These are phyloP conservation scores for Phytopythium mirpurense DNA, from an alignment of 352 stramenopile genomes.

Conservation along the genomic window DNA sequence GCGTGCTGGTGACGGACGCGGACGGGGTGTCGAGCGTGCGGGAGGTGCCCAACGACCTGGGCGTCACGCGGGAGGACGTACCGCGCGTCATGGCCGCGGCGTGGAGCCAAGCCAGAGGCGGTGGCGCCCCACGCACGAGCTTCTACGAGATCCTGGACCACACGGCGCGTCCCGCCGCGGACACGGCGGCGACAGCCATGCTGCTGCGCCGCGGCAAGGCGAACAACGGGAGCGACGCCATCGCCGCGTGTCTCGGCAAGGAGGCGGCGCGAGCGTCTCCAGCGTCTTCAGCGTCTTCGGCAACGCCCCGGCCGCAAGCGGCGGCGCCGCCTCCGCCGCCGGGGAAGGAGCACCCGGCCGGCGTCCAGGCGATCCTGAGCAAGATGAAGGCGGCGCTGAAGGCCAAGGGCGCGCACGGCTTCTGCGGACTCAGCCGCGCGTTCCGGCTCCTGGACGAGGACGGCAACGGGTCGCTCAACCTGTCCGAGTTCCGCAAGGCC, in stretches of 20 bases:
- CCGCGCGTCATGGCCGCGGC: constrained; percentile 19
- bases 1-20: constrained; percentile 56
- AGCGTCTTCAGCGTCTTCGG: background rate
- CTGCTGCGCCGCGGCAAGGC: constrained; percentile 24
- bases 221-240: constrained; percentile 45
- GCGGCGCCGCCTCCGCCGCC: too few relatives aligned
- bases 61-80: constrained; percentile 25
- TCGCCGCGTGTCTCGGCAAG: constrained; percentile 48
- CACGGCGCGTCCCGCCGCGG: constrained; percentile 16
- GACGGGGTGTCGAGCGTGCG: constrained; percentile 46
- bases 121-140: constrained; percentile 17
- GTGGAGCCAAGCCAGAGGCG: background rate
- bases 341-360: constrained; percentile 17
- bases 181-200: constrained; percentile 8
- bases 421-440: constrained; percentile 70
- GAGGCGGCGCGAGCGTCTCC: background rate
- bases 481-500: constrained; percentile 71
- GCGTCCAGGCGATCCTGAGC: constrained; percentile 54
- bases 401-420: constrained; percentile 54
- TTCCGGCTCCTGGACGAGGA: constrained; percentile 81
- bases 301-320: background rate
- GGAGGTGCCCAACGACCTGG: constrained; percentile 42
- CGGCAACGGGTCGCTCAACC: constrained; percentile 58
- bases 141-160: constrained; percentile 65
- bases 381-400: constrained; percentile 45